A percentile compares a stretch with the other conserved stretches of the same genome.
Evolutionary conservation across 495 filamentous ascomycete species (phyloP).

Genomic region (Trichoderma parareesei): DNA sequence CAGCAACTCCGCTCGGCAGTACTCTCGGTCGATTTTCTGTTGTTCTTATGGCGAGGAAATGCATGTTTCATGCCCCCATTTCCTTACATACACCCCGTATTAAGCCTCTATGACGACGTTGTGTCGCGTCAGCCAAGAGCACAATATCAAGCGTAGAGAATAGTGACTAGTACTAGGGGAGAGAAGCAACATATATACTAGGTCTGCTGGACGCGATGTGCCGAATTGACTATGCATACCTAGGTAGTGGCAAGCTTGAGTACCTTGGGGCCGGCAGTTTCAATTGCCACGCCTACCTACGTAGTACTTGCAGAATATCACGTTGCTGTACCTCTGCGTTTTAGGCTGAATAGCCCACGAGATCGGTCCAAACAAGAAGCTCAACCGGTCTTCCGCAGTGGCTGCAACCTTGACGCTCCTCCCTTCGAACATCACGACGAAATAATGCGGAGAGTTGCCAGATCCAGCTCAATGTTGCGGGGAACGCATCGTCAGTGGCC

Average conservation of each 20-base stretch:
- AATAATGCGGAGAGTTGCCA: background rate
- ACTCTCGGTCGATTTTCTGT: slow-evolving; percentile 2
- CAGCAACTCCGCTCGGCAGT: background rate
- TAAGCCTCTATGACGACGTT: background rate
- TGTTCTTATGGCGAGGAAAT: background rate
- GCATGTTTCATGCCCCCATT: background rate
- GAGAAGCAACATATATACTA: background rate
- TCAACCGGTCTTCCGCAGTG: background rate
- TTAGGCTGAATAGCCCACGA: background rate
- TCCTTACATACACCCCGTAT: background rate
- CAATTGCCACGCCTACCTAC: background rate
- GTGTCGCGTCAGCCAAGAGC: background rate
- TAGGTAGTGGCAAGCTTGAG: background rate
- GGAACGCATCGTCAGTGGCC: background rate
- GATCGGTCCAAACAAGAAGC: background rate
- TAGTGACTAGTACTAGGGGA: background rate
- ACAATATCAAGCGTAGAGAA: background rate
- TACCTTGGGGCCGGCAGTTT: background rate
- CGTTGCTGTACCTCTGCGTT: background rate
- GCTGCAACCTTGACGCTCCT: background rate
- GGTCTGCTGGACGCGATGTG: background rate
- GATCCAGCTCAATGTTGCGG: background rate
- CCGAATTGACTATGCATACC: background rate
- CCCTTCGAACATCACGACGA: background rate
- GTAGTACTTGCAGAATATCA: background rate